A percentile compares a stretch with the other conserved stretches of the same genome.
phyloP scores from a whole-genome alignment of 176 grass and related monocot species.

The Tillandsia leiboldiana region DNA sequence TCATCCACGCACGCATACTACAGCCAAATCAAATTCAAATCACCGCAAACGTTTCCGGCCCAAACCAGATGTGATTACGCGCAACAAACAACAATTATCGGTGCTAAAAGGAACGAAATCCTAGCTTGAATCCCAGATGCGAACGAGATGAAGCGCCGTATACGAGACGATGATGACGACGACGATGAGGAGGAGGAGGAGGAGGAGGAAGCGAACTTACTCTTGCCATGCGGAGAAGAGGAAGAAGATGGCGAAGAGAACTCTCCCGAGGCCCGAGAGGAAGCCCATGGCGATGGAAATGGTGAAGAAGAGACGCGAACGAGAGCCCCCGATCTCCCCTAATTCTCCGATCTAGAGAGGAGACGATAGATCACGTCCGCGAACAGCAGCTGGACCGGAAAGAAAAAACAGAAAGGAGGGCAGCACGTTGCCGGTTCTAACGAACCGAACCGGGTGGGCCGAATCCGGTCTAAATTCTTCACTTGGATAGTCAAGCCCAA shows the following conservation, averaged over 20 bases:
- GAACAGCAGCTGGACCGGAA: too few relatives aligned
- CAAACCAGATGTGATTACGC: background rate
- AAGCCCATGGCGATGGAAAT: background rate
- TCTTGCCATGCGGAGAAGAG: background rate
- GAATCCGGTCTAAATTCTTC: too few relatives aligned
- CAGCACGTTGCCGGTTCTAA: too few relatives aligned
- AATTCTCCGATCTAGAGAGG: too few relatives aligned
- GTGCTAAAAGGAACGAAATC: background rate
- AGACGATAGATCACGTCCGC: too few relatives aligned
- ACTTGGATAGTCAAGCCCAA: too few relatives aligned
- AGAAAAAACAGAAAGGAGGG: too few relatives aligned
- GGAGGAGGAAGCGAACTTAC: background rate
- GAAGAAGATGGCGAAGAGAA: conserved; percentile 1
- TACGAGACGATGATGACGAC: too few relatives aligned
- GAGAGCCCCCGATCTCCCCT: background rate
- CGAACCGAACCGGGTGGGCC: too few relatives aligned
- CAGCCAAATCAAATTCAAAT: background rate
- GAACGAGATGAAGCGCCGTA: too few relatives aligned
- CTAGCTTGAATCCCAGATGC: background rate
- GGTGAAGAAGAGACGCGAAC: background rate
- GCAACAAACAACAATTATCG: background rate
- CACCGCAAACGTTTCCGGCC: background rate
- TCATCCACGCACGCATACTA: background rate
- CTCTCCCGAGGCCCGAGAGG: background rate
- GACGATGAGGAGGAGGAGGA: background rate